A percentile compares a stretch with the other conserved stretches of the same genome.
phyloP scores from a whole-genome alignment of 2,329 filamentous ascomycete species.

The Sphaerulina vaccinii region DNA sequence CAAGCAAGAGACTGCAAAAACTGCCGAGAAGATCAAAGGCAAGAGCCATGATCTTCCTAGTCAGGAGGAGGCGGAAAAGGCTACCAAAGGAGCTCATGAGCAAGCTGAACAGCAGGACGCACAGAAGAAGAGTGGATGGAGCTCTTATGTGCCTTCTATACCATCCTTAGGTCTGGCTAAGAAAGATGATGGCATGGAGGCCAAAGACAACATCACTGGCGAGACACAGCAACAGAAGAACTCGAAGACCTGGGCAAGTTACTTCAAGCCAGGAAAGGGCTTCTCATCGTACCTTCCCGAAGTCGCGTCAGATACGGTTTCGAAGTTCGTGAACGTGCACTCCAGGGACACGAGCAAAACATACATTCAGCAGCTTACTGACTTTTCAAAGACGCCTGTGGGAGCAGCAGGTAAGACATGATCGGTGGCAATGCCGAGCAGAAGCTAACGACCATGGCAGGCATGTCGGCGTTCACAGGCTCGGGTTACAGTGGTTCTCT shows the following conservation, averaged over 20 bases:
- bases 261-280: slow-evolving; percentile 49
- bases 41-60: slow-evolving; percentile 32
- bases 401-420: slow-evolving; percentile 43
- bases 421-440: not conserved
- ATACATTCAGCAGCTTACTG: slow-evolving; percentile 50
- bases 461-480: slow-evolving; percentile 44
- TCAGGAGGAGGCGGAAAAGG: slow-evolving; percentile 39
- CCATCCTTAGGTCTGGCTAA: slow-evolving; percentile 24
- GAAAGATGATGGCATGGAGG: slow-evolving; percentile 21
- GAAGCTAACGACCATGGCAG: not conserved
- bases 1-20: slow-evolving; percentile 24
- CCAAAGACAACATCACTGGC: slow-evolving; percentile 22
- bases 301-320: slow-evolving; percentile 40
- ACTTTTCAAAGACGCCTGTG: slow-evolving; percentile 52
- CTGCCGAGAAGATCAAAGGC: slow-evolving; percentile 31
- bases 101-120: slow-evolving; percentile 22
- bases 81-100: slow-evolving; percentile 26
- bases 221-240: slow-evolving; percentile 38
- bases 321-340: slow-evolving; percentile 47
- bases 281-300: slow-evolving; percentile 51
- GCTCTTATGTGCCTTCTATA: slow-evolving; percentile 34
- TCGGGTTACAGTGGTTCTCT: slow-evolving; percentile 49
- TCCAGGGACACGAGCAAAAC: slow-evolving; percentile 49
- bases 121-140: slow-evolving; percentile 34
- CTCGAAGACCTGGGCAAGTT: slow-evolving; percentile 47